Evolutionary conservation across 441 rosid genomes (phyloP).

Genomic region (Sinapis alba): DNA sequence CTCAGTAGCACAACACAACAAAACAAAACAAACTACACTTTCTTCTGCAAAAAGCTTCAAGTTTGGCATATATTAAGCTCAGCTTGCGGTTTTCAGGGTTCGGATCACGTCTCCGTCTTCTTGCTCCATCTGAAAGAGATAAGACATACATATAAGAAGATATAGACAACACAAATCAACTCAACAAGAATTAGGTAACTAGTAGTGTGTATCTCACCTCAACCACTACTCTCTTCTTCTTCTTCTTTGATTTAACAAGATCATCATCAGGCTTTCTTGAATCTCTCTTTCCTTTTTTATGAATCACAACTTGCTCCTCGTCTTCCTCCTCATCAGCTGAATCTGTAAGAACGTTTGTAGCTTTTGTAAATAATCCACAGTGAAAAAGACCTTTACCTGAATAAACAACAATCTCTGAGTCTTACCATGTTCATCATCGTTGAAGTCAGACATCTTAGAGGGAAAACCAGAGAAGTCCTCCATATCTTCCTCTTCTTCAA

Average conservation of each 20-base stretch:
- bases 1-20: slow-evolving; percentile 4
- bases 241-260: slow-evolving; percentile 57
- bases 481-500: slow-evolving; percentile 78
- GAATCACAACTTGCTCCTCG: slow-evolving; percentile 43
- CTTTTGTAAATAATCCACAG: neutral
- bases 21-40: neutral
- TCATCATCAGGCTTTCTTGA: slow-evolving; percentile 49
- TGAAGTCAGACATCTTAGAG: slow-evolving; percentile 32
- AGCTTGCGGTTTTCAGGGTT: slow-evolving; percentile 7
- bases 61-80: slow-evolving; percentile 4
- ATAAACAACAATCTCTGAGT: neutral
- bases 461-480: slow-evolving; percentile 66
- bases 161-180: neutral
- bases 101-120: slow-evolving; percentile 53
- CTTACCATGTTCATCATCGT: slow-evolving; percentile 46
- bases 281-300: slow-evolving; percentile 43
- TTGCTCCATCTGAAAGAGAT: slow-evolving; percentile 54
- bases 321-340: slow-evolving; percentile 33
- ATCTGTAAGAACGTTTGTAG: slow-evolving; percentile 16
- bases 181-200: neutral
- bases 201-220: slow-evolving; percentile 48
- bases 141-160: neutral
- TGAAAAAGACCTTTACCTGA: neutral
- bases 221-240: slow-evolving; percentile 62
- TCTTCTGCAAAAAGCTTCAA: neutral